Evolutionary conservation across 306 rosid species (phyloP), one percentile per base, ranked within the genome.

Genomic region (Oxytropis ochrocephala): DNA sequence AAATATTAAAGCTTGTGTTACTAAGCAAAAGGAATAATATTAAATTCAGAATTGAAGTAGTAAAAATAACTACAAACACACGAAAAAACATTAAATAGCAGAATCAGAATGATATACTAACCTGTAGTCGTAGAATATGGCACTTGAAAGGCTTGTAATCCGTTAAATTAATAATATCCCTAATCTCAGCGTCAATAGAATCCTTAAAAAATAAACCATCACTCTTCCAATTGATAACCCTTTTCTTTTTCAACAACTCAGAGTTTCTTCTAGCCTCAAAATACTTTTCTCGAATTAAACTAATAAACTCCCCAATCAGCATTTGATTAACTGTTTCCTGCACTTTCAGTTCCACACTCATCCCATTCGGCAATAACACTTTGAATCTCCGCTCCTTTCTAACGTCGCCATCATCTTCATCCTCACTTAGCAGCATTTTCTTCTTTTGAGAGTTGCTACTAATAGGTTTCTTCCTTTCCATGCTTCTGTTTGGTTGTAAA

Each of bases 91-190:
- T 0, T 11, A 49, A 0, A 12, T 11, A 18, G 47, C 1, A 39
- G 18, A 32, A 54, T n/a, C 38, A 41, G 33, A 11, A 7, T 33
- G 14, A 21, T 63, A 49, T 64, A 79, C 90, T 85, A 41, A 88
- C 94, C 38, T 71, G 81, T 77, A 88, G 86, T 27, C 71, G 64
- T 47, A 88, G 74, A 57, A 81, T 76, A 51, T 88, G 86, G 48
- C 85, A 81, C 51, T 76, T 73, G 2, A 60, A 13, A 13, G 81
- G 81, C 42, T 68, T 62, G 16, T 67, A 85, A 3, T 50, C 69
- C 24, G 55, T 57, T 41, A 88, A 85, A 2, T 75, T 64, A 56
- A 88, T 36, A 0, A 18, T 13, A 1, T 53, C 9, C 52, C 27
- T 63, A 0, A 85, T 57, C 70, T 75, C 60, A 2, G 7, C 5